Conservation (phyloP, 148 eudicot genomes). For the Talinum fruticosum region DNA sequence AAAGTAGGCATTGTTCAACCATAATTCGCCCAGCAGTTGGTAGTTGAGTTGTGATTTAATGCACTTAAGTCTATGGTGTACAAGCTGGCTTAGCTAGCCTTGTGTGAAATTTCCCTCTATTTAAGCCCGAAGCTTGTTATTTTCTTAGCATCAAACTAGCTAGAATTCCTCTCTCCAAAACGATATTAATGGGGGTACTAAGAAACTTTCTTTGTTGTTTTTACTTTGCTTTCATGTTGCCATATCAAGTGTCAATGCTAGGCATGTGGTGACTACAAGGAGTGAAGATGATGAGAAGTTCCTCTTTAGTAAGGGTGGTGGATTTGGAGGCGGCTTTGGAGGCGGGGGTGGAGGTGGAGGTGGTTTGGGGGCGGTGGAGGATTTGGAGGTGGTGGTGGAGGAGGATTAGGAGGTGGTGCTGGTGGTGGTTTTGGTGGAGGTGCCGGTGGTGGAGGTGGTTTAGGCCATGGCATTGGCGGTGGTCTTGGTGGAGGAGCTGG, state of each 20-base stretch:
- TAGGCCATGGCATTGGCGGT: neutral
- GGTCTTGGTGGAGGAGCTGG: conserved; percentile 15
- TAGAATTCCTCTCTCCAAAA: conserved; percentile 15
- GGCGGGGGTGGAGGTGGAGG: conserved; percentile 14
- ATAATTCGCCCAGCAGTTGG: conserved; percentile 20
- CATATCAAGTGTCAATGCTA: conserved; percentile 23
- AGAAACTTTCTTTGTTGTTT: conserved; percentile 33
- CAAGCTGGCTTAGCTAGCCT: neutral
- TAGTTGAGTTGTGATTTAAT: conserved; percentile 28
- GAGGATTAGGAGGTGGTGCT: conserved; percentile 7
- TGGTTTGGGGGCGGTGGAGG: conserved; percentile 4
- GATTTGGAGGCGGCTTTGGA: conserved; percentile 33
- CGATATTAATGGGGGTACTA: conserved; percentile 24
- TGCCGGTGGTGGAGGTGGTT: conserved; percentile 5
- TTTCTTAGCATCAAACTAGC: neutral
- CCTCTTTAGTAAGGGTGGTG: conserved; percentile 30
- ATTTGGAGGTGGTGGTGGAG: conserved; percentile 5
- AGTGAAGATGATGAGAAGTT: conserved; percentile 36
- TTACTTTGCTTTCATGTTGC: conserved; percentile 39
- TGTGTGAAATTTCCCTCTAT: conserved; percentile 16
- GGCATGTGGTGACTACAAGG: conserved; percentile 13
- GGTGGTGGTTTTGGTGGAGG: conserved; percentile 14
- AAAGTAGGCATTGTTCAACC: conserved; percentile 5
- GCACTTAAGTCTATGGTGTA: conserved; percentile 1
- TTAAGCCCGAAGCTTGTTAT: conserved; percentile 12